These are phyloP conservation scores for Ogataea pilisensis DNA, from an alignment of 805 yeast species.

Conservation along the genomic window DNA sequence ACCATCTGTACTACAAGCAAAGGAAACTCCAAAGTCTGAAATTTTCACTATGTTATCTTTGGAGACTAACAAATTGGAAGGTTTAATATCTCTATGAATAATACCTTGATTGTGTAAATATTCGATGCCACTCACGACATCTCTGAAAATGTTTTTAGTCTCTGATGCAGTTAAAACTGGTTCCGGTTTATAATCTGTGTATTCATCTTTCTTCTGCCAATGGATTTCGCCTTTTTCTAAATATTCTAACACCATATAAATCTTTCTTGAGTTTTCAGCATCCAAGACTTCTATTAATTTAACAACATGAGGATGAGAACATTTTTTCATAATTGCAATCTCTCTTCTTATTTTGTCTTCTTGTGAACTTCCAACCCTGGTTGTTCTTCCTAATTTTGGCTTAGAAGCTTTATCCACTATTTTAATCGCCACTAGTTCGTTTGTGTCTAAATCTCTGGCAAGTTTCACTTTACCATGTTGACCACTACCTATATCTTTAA, in stretches of 20 bases:
- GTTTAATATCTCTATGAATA: constrained; percentile 93
- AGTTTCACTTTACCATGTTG: constrained; percentile 98
- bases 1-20: constrained; percentile 50
- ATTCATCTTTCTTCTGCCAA: constrained; percentile 55
- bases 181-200: constrained; percentile 28
- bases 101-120: constrained; percentile 87
- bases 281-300: constrained; percentile 82
- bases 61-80: constrained; percentile 80
- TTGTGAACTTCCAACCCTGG: constrained; percentile 32
- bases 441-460: constrained; percentile 65
- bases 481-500: constrained; percentile 88
- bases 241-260: constrained; percentile 86
- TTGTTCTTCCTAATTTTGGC: constrained; percentile 44
- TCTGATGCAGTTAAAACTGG: constrained; percentile 68
- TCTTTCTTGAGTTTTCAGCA: constrained; percentile 76
- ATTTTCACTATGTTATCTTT: constrained; percentile 76
- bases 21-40: constrained; percentile 95
- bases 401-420: constrained; percentile 75
- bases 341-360: constrained; percentile 80
- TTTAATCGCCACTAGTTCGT: constrained; percentile 83
- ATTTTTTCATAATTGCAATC: constrained; percentile 88
- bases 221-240: constrained; percentile 85
- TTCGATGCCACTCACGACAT: constrained; percentile 83
- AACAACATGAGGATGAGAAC: constrained; percentile 91
- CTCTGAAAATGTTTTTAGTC: constrained; percentile 71